phyloP scores from a whole-genome alignment of 2,329 filamentous ascomycete genomes.

The Colletotrichum gloeosporioides region DNA sequence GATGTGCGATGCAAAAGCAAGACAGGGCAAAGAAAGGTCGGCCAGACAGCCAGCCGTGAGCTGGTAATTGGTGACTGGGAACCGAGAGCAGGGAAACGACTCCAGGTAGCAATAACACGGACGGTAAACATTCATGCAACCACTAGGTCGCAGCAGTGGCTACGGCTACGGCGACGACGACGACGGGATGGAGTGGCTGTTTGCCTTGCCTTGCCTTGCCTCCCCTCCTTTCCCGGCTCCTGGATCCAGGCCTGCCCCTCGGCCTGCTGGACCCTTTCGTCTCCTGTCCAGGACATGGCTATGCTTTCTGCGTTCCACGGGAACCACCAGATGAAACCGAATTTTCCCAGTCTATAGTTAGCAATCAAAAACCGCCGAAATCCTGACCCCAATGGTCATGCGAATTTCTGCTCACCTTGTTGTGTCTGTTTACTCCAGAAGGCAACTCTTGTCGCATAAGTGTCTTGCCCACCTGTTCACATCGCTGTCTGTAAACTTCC shows the following conservation, averaged over 20 bases:
- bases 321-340: slow-evolving; percentile 17
- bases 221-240: background rate
- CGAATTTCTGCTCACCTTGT: background rate
- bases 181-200: background rate
- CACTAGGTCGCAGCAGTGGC: background rate
- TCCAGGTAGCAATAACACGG: background rate
- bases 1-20: background rate
- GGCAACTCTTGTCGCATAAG: background rate
- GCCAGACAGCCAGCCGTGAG: background rate
- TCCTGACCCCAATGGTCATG: background rate
- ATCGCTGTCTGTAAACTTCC: background rate
- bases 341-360: background rate
- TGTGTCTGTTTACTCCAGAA: background rate
- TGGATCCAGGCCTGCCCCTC: background rate
- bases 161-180: background rate
- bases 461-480: background rate
- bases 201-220: background rate
- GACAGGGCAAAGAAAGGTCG: background rate
- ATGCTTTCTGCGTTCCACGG: background rate
- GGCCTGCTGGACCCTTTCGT: slow-evolving; percentile 1
- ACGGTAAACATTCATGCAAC: slow-evolving; percentile 19
- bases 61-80: background rate
- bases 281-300: background rate
- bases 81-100: background rate
- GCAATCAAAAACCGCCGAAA: background rate